These are phyloP conservation scores for Dillenia suffruticosa DNA, from an alignment of 164 flowering plant species.

Conservation along the genomic window DNA sequence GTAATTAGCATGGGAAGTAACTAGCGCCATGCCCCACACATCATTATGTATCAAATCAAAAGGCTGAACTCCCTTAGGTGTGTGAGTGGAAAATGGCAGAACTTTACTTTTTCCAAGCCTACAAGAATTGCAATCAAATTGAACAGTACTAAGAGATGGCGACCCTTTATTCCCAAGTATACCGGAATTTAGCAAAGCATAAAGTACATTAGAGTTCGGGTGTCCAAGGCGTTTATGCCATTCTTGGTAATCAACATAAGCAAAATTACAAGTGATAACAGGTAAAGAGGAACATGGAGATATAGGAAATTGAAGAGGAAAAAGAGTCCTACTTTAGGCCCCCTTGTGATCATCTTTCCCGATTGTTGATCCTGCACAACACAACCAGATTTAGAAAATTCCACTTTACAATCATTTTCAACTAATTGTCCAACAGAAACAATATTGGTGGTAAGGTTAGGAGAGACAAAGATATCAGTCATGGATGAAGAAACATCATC, in stretches of 20 bases:
- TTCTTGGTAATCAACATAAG: background rate
- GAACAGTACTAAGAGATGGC: background rate
- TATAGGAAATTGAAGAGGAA: background rate
- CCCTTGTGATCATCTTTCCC: conserved; percentile 2
- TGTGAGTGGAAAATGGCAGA: conserved; percentile 2
- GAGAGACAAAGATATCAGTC: background rate
- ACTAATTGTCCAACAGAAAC: background rate
- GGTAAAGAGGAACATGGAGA: background rate
- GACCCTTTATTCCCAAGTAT: background rate
- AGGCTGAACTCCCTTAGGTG: background rate
- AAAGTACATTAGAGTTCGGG: background rate
- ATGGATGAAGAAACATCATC: background rate
- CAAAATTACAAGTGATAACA: background rate
- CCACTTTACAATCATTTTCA: conserved; percentile 1
- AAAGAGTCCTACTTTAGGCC: background rate
- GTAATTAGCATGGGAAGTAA: conserved; percentile 5
- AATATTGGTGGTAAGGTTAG: background rate
- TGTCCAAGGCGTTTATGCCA: background rate
- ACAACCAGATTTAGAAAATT: conserved; percentile 5
- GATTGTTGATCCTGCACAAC: background rate
- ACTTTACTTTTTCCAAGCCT: conserved; percentile 6
- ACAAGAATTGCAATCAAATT: conserved; percentile 3
- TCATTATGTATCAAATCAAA: conserved; percentile 7
- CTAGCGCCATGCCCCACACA: conserved; percentile 3
- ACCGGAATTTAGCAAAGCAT: background rate